Evolutionary conservation across 768 basidiomycete species (phyloP), one percentile per base, ranked within the genome.

Genomic region (Favolaschia claudopus): DNA sequence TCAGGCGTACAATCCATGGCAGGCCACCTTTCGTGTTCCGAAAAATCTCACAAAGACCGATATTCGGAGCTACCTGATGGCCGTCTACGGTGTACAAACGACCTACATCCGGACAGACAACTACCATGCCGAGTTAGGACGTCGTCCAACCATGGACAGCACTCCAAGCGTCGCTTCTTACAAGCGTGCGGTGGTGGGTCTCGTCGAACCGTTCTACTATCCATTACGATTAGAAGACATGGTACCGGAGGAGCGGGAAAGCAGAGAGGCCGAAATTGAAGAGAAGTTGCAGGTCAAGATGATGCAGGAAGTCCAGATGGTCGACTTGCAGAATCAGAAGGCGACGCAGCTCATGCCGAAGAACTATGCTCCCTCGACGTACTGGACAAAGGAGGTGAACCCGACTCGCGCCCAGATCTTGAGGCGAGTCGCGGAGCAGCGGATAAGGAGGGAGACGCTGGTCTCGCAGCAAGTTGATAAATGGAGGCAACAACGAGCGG

Each of bases 31-130:
- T 79, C 92, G 93, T 53, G 82, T 96, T 36, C 91, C 94, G n/a
- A 85, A 86, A 61, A 89, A 87, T 38, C 81, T 96, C 74, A 97
- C 95, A 38, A 98, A 98, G 76, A 92, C 90, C 55, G 95, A 98
- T 76, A 78, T 98, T 33, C 89, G 94, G 36, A 89, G 91, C 0
- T 95, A 96, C 71, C 85, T 98, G 43, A 76, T 77, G 48, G 83
- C 93, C 31, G 84, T 89, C n/a, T 98, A 98, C 66, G 92, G 92
- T 60, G 87, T 98, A 42, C 79, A 88, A 68, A 90, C 91, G 58
- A 96, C 95, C 7, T 97, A 96, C 73, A 93, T 98, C 61, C 93
- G 95, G 48, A 98, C 95, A n/a, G 92, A 93, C 80, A 93, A 92
- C 78, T 93, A 94, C 67, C 77, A 89, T 58, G 83, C 89, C 1